phyloP scores from a whole-genome alignment of 2,329 filamentous ascomycete species.

The Penicillium sp. region DNA sequence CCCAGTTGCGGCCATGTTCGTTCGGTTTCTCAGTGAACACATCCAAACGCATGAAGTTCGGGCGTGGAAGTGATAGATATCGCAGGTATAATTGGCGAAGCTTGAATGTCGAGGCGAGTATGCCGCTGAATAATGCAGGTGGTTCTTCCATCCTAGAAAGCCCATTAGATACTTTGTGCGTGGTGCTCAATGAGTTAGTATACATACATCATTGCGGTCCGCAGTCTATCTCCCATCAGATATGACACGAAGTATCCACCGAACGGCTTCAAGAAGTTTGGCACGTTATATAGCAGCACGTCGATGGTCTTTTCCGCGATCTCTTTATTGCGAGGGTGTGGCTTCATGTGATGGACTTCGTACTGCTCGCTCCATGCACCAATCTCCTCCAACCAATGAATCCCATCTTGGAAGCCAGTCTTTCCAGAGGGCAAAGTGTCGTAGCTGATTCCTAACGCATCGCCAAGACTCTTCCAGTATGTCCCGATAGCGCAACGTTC shows the following conservation, averaged over 20 bases:
- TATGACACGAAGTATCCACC: conserved; percentile 46
- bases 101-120: conserved; percentile 43
- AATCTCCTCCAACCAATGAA: conserved; percentile 47
- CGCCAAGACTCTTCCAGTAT: conserved; percentile 63
- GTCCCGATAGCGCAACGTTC: conserved; percentile 59
- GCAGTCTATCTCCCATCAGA: conserved; percentile 55
- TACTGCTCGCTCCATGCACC: conserved; percentile 47
- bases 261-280: conserved; percentile 37
- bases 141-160: conserved; percentile 31
- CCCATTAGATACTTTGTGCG: not conserved
- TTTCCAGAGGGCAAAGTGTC: conserved; percentile 34
- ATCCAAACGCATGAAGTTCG: conserved; percentile 31
- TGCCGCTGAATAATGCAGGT: conserved; percentile 18
- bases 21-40: conserved; percentile 44
- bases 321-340: conserved; percentile 41
- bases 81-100: conserved; percentile 49
- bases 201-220: conserved; percentile 55
- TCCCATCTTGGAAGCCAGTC: conserved; percentile 40
- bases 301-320: conserved; percentile 53
- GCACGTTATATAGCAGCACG: conserved; percentile 52
- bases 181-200: not conserved
- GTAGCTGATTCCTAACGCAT: conserved; percentile 58
- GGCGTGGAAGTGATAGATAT: conserved; percentile 53
- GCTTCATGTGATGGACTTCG: conserved; percentile 53
- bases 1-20: conserved; percentile 47